Base-by-base conservation (phyloP, 2,329 filamentous ascomycete species). In the Paraconiothyrium brasiliense region DNA sequence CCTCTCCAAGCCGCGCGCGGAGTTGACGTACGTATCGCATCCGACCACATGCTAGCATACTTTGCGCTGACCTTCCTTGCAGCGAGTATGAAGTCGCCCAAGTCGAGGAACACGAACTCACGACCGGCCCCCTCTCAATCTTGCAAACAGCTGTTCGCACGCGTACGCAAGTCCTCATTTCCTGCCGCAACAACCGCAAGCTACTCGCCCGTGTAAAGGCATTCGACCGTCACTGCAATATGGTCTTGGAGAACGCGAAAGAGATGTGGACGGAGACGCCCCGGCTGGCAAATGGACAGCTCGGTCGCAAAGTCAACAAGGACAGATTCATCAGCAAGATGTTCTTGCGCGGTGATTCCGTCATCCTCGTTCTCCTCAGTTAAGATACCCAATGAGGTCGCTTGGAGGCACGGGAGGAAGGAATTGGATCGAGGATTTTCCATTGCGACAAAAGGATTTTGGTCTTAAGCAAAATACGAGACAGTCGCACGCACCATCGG, bases 251-350 rank as follows among this genome's bases (percentile, higher is more conserved):
- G 84, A 97, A 97, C 71, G 93, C 96, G 47, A 96, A 96, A 86
- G 95, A 99, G 84, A 98, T 99, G 94, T 99, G 95, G 95, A 97
- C 94, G 10, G 95, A 99, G 83, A 95, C 92, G 59, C 93, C 94
- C 52, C 85, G 89, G 63, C 86, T 92, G 75, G 89, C 91, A 24
- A 90, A 90, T 68, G 94, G 94, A 68, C 95, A 94, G 84, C 94
- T 93, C 83, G 94, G 94, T 59, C 85, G 91, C 73, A 89, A 91
- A 48, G 92, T 98, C 65, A 99, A 99, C 84, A 97, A 98, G 88
- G 95, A 99, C 81, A 86, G 95, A 46, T 97, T 97, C 81, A 95
- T 98, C 75, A 97, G 92, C 86, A 97, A 97, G 84, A 94, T 97
- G 94, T 96, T 97, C 79, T 81, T 97, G 67, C 85, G 93, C 78